phyloP scores from a whole-genome alignment of 208 protist species.

The Naegleria gruberi region DNA sequence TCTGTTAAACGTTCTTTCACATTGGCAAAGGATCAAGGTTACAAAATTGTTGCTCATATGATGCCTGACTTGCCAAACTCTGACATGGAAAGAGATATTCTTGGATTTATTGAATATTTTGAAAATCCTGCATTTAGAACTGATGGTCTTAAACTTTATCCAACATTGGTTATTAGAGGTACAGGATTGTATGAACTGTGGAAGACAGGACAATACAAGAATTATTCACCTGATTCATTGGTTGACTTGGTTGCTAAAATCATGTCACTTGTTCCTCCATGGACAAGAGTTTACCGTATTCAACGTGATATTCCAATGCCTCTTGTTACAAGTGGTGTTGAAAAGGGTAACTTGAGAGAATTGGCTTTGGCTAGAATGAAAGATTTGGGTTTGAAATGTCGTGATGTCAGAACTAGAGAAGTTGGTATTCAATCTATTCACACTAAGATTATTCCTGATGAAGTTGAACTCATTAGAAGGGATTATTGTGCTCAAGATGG shows the following conservation, averaged over 20 bases:
- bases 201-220: conserved; percentile 80
- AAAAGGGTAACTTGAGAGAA: conserved; percentile 93
- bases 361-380: conserved; percentile 75
- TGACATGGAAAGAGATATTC: conserved; percentile 78
- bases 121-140: conserved; percentile 83
- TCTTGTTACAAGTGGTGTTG: conserved; percentile 90
- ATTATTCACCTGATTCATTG: conserved; percentile 74
- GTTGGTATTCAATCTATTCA: conserved; percentile 43
- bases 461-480: conserved; percentile 63
- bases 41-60: conserved; percentile 81
- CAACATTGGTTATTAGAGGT: conserved; percentile 97
- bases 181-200: conserved; percentile 94
- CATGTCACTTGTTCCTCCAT: conserved; percentile 90
- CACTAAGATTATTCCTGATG: conserved; percentile 16
- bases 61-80: conserved; percentile 98
- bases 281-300: conserved; percentile 95
- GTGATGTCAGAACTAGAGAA: conserved; percentile 87
- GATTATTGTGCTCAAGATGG: conserved; percentile 72
- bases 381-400: conserved; percentile 70
- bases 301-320: conserved; percentile 96
- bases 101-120: conserved; percentile 88
- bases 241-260: conserved; percentile 88
- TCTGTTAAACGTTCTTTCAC: conserved; percentile 84
- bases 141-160: conserved; percentile 98
- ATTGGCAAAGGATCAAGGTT: conserved; percentile 91